These are phyloP conservation scores for Batrachochytrium dendrobatidis DNA, from an alignment of 371 early-diverging fungal species.

Conservation along the genomic window DNA sequence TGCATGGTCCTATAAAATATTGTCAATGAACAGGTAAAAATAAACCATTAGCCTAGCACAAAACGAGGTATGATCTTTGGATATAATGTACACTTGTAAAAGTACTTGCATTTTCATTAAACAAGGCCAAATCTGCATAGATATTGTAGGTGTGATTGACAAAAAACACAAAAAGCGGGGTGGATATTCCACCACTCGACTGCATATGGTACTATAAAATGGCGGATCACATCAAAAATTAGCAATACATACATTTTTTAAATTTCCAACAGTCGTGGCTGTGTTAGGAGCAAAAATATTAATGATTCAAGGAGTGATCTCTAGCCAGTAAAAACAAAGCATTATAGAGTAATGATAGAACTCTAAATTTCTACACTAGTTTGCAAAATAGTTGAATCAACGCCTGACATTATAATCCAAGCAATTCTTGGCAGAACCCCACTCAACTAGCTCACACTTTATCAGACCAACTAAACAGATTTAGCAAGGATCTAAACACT, in stretches of 20 bases:
- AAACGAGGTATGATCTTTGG: too few relatives aligned
- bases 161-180: constrained; percentile 27
- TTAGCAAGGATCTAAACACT: not conserved
- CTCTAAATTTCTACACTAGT: constrained; percentile 6
- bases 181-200: constrained; percentile 13
- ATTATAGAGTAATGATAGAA: not conserved
- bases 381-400: constrained; percentile 25
- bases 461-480: not conserved
- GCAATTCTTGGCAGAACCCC: not conserved
- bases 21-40: not conserved
- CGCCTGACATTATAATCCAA: not conserved
- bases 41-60: too few relatives aligned
- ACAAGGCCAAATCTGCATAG: constrained; percentile 27
- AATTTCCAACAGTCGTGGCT: too few relatives aligned
- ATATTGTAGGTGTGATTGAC: constrained; percentile 20
- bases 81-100: too few relatives aligned
- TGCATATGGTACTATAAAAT: constrained; percentile 3
- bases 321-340: too few relatives aligned
- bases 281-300: too few relatives aligned
- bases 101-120: constrained; percentile 32
- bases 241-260: too few relatives aligned
- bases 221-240: not conserved
- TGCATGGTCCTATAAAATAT: constrained; percentile 22
- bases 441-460: not conserved
- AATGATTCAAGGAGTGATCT: too few relatives aligned